These are phyloP conservation scores for Umbilicus rupestris DNA, from an alignment of 164 flowering plant genomes.

Conservation along the genomic window DNA sequence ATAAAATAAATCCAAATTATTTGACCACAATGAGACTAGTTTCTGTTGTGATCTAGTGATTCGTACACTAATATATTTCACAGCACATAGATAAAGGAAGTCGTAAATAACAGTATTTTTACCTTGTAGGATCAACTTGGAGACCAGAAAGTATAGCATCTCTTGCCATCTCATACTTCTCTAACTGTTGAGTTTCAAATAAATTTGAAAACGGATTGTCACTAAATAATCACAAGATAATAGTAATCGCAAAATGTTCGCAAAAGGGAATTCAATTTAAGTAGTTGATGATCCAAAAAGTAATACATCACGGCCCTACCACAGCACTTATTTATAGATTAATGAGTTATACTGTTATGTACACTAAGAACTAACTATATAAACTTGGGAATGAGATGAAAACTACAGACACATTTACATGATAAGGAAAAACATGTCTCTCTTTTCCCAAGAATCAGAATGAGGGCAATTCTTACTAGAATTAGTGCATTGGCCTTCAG, in stretches of 20 bases:
- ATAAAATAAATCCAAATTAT: not conserved
- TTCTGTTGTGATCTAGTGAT: not conserved
- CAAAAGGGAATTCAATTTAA: not conserved
- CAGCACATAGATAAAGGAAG: not conserved
- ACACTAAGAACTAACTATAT: not conserved
- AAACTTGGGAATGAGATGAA: not conserved
- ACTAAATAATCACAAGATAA: not conserved
- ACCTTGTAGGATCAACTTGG: slow-evolving; percentile 9
- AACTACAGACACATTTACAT: not conserved
- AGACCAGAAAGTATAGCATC: slow-evolving; percentile 9
- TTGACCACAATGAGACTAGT: not conserved
- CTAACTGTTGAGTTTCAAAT: not conserved
- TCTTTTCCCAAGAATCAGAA: not conserved
- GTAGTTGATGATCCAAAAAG: not conserved
- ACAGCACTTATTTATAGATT: not conserved
- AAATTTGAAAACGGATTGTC: not conserved
- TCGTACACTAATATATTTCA: not conserved
- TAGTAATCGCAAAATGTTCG: not conserved
- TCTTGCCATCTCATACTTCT: slow-evolving; percentile 8
- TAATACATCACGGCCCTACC: not conserved
- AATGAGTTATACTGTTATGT: not conserved
- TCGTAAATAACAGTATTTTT: not conserved
- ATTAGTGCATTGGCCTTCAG: slow-evolving; percentile 6
- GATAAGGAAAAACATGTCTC: not conserved
- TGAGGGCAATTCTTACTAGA: not conserved